Base-by-base conservation (phyloP, 129 eudicot species). In the Scalesia atractyloides region DNA sequence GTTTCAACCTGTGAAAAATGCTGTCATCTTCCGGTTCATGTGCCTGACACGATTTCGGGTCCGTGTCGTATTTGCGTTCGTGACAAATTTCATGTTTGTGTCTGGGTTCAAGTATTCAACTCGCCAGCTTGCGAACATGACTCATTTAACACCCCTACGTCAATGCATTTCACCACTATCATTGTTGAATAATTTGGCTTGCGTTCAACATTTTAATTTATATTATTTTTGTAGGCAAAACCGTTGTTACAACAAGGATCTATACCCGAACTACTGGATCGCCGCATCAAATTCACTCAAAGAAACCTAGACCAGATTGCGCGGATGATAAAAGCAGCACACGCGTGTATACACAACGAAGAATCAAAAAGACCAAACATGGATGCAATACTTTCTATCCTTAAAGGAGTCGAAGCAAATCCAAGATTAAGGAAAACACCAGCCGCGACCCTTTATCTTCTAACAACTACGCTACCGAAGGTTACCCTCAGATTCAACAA, bases 281-380 rank as follows among this genome's bases (percentile, higher is more conserved):
- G 88, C 7, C 81, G 84, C 36, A 76, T 85, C 72, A 86, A 84
- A 68, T 77, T 79, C 75, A 80, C 90, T 26, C 79, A 52, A 51
- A 86, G 82, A 64, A 86, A 83, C 60, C 10, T 85, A 17, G 80
- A 82, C n/a, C 90, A 88, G 56, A 73, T 95, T 22, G 20, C 90
- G 0, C 84, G 76, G 20, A 91, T 95, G 99, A 83, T 82, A 52
- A 83, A 84, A 67, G 99, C 99, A 12, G 96, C 99, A 66, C 75
- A 66, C 58, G 91, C 95, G 9, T 95, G 99, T 74, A 67, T 91
- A 85, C 78, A 80, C 82, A 84, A 73, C 4, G 96, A 95, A 82
- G 99, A 95, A 80, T 84, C 95, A 7, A 77, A 78, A 7, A 82
- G 99, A 82, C 90, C 99, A 1, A 74, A 79, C 43, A 86, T 95